These are phyloP conservation scores for Fusarium pilosicola DNA, from an alignment of 2,329 filamentous ascomycete genomes.

Conservation along the genomic window DNA sequence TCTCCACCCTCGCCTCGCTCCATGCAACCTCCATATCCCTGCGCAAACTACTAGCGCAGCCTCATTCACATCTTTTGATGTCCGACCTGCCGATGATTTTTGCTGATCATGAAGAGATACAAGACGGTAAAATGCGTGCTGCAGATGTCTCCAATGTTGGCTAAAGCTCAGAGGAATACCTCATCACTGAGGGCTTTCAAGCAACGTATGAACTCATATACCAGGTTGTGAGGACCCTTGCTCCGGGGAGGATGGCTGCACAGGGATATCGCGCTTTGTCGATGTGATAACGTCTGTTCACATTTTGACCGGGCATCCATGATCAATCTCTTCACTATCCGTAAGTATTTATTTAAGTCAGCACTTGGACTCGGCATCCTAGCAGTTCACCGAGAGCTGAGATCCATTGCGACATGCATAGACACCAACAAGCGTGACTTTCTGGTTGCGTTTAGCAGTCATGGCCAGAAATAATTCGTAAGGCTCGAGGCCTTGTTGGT, in stretches of 20 bases:
- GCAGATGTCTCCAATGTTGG: too few relatives aligned
- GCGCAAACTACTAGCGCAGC: constrained; percentile 36
- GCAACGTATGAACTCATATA: background rate
- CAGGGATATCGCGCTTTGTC: constrained; percentile 33
- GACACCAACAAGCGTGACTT: constrained; percentile 10
- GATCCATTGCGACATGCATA: constrained; percentile 16
- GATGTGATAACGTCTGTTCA: constrained; percentile 30
- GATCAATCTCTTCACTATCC: constrained; percentile 25
- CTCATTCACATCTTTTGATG: constrained; percentile 29
- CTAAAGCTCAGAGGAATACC: background rate
- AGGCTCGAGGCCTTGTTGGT: constrained; percentile 36
- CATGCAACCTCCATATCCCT: constrained; percentile 33
- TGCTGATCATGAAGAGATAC: background rate
- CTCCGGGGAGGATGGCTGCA: constrained; percentile 6
- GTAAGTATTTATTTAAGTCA: constrained; percentile 28
- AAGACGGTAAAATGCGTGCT: background rate
- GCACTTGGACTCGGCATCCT: constrained; percentile 27
- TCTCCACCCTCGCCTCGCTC: constrained; percentile 30
- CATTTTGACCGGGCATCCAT: constrained; percentile 32
- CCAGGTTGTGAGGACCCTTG: constrained; percentile 17
- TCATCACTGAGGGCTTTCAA: background rate
- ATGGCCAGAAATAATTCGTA: constrained; percentile 23
- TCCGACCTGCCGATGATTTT: constrained; percentile 3
- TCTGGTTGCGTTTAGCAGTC: background rate
- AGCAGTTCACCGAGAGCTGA: constrained; percentile 15